phyloP scores from a whole-genome alignment of 768 basidiomycete species.

The Kwoniella europaea region DNA sequence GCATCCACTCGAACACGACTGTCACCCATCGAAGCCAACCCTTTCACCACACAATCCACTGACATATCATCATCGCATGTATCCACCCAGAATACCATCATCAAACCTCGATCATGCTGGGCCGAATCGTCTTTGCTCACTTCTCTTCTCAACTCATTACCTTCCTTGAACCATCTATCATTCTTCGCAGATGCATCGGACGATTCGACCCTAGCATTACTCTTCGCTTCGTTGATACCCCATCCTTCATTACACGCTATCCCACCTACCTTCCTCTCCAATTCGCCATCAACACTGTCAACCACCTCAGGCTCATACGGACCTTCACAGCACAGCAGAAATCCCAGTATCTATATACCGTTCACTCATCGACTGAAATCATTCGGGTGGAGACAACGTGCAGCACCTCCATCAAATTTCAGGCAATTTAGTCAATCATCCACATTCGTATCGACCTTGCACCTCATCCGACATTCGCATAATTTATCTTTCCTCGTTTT shows the following conservation, averaged over 20 bases:
- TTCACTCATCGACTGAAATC: conserved; percentile 40
- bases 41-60: conserved; percentile 5
- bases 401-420: conserved; percentile 42
- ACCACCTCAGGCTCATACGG: conserved; percentile 12
- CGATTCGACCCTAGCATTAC: conserved; percentile 49
- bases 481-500: conserved; percentile 49
- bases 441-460: conserved; percentile 51
- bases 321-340: too few species aligned
- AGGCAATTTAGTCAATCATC: conserved; percentile 46
- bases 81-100: neutral
- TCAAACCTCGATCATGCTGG: conserved; percentile 43
- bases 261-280: conserved; percentile 33
- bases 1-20: conserved; percentile 19
- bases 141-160: conserved; percentile 42
- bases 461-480: conserved; percentile 48
- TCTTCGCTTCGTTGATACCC: conserved; percentile 45
- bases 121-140: conserved; percentile 48
- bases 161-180: conserved; percentile 49
- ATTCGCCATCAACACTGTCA: conserved; percentile 26
- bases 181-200: conserved; percentile 56
- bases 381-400: conserved; percentile 56
- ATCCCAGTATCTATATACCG: conserved; percentile 24
- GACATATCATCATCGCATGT: conserved; percentile 6
- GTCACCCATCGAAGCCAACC: neutral
- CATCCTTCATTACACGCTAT: conserved; percentile 42